These are phyloP conservation scores for Solanum tacnaense DNA, from an alignment of 257 asterid genomes.

Conservation along the genomic window DNA sequence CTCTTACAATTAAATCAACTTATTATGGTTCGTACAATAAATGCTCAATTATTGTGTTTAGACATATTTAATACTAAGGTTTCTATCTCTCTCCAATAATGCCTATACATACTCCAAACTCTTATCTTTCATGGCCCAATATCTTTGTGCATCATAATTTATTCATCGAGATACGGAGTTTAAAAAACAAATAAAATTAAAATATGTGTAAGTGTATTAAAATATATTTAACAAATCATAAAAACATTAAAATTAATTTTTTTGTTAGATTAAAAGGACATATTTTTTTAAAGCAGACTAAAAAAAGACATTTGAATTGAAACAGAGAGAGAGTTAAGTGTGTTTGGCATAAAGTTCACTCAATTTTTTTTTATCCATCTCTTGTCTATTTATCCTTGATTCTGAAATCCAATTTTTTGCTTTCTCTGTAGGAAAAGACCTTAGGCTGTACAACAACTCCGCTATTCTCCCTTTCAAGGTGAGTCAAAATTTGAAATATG, in stretches of 20 bases:
- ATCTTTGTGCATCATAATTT: background rate
- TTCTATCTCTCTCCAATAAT: slow-evolving; percentile 4
- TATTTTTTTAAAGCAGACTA: too few species aligned
- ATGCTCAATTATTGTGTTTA: background rate
- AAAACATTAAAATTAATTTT: too few species aligned
- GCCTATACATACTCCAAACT: background rate
- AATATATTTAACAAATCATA: too few species aligned
- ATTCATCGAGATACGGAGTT: background rate
- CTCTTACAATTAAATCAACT: background rate
- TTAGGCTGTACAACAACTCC: too few species aligned
- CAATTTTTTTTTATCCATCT: too few species aligned
- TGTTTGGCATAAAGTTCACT: background rate
- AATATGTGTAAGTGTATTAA: too few species aligned
- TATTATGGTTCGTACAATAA: background rate
- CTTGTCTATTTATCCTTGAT: too few species aligned
- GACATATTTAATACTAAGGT: background rate
- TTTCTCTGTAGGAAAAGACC: too few species aligned
- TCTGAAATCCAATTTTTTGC: too few species aligned
- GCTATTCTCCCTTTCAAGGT: too few species aligned
- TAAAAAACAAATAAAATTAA: too few species aligned
- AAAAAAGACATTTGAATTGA: background rate
- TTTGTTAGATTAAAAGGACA: background rate
- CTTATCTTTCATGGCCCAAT: background rate
- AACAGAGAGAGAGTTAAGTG: background rate
- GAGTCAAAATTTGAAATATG: background rate